These are phyloP conservation scores for Adiantum capillusveneris DNA, from an alignment of 75 land plant species.

Conservation along the genomic window DNA sequence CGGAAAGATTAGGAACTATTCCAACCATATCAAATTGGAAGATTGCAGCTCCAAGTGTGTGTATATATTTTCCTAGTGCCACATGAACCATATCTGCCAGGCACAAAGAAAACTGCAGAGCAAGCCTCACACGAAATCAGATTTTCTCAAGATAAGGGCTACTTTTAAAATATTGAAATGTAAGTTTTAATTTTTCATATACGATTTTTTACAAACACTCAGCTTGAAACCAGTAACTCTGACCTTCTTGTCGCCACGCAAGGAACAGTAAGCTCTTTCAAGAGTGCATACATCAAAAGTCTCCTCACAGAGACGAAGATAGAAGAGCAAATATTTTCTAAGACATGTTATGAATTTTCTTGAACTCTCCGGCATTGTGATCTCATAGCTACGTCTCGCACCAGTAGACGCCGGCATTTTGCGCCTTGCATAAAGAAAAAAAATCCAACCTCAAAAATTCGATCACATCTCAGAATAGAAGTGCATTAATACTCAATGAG, in stretches of 20 bases:
- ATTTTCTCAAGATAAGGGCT: not conserved
- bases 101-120: conserved; percentile 80
- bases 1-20: conserved; percentile 23
- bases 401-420: conserved; percentile 49
- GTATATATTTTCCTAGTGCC: conserved; percentile 72
- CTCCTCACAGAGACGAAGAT: conserved; percentile 71
- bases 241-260: conserved; percentile 87
- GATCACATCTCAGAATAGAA: not conserved
- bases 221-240: too few species aligned
- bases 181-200: too few species aligned
- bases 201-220: too few species aligned
- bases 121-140: too few species aligned
- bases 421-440: conserved; percentile 36
- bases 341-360: conserved; percentile 96
- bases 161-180: too few species aligned
- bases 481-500: too few species aligned
- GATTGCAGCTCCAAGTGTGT: conserved; percentile 56
- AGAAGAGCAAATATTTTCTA: conserved; percentile 76
- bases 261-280: conserved; percentile 76
- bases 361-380: conserved; percentile 91
- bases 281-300: conserved; percentile 72
- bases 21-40: conserved; percentile 26
- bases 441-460: not conserved
- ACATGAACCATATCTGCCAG: conserved; percentile 86
- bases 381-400: conserved; percentile 53